Evolutionary conservation across 2,329 filamentous ascomycete species (phyloP), one percentile per base, ranked within the genome.

Genomic region (Cladophialophora carrionii): DNA sequence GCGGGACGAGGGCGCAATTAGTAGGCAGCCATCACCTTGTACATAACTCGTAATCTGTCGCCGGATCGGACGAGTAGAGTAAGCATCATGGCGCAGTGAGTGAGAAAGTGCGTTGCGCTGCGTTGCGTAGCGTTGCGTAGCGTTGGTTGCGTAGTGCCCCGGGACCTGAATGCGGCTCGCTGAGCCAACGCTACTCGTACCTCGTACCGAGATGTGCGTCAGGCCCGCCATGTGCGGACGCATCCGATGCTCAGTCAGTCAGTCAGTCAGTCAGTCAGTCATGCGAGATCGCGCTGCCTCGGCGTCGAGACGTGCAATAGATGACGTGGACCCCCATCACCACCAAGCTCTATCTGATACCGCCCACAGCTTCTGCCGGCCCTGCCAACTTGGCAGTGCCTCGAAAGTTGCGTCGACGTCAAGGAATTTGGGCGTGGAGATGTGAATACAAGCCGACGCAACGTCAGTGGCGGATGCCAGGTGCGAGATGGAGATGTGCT

Each of bases 51-150:
- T 10, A 34, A 3, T 3, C 3, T 32, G 52, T 10, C 14, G 55
- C 22, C 20, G 55, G 46, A 26, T 20, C n/a, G 55, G 17, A 54
- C 37, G 14, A 20, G 17, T 49, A 17, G 52, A 34, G 52, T 54
- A 34, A 54, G 52, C 52, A 54, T 54, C 52, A 54, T 54, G 52
- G 52, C 52, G 52, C 52, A 54, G 52, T 51, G 46, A 54, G 52
- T 51, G 46, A 26, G 20, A 24, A 22, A 24, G 37, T 49, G 46
- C 24, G 46, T n/a, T n/a, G n/a, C n/a, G n/a, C n/a, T n/a, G n/a
- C n/a, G n/a, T n/a, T n/a, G n/a, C n/a, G n/a, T n/a, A n/a, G n/a
- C n/a, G n/a, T n/a, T n/a, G n/a, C n/a, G n/a, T n/a, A n/a, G n/a
- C n/a, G n/a, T n/a, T n/a, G n/a, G n/a, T n/a, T n/a, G n/a, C n/a